Conservation (phyloP, 768 basidiomycete genomes). For the Termitomyces sp. region DNA sequence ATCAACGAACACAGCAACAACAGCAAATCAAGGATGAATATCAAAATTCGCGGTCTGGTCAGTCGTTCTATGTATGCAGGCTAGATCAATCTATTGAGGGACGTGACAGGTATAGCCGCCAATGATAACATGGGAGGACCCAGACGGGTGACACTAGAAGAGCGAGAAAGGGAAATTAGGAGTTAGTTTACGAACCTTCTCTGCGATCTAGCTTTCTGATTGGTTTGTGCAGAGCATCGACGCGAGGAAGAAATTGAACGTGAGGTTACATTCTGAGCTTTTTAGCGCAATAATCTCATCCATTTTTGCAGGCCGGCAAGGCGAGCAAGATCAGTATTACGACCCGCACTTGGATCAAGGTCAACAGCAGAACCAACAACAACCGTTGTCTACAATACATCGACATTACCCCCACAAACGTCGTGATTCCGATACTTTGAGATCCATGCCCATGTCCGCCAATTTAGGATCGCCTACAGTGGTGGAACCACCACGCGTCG, state of each 20-base stretch:
- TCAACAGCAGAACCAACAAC: conserved; percentile 16
- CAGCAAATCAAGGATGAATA: conserved; percentile 32
- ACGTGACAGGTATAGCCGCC: conserved; percentile 9
- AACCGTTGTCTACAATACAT: conserved; percentile 36
- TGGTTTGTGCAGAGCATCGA: conserved; percentile 25
- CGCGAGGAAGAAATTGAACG: conserved; percentile 37
- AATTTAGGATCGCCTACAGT: conserved; percentile 49
- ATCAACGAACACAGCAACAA: conserved; percentile 24
- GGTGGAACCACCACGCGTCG: conserved; percentile 27
- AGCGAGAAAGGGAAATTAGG: conserved; percentile 27
- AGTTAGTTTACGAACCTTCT: conserved; percentile 3
- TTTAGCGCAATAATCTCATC: not conserved
- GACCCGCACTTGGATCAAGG: conserved; percentile 9
- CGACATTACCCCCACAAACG: conserved; percentile 48
- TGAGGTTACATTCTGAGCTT: conserved; percentile 14
- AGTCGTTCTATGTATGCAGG: conserved; percentile 11
- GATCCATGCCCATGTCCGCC: conserved; percentile 34
- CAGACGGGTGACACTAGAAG: conserved; percentile 31
- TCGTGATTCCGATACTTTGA: conserved; percentile 73
- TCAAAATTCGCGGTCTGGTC: conserved; percentile 26
- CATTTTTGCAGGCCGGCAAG: conserved; percentile 7
- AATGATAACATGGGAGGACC: conserved; percentile 25
- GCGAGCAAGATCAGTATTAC: conserved; percentile 14
- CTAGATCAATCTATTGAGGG: not conserved
- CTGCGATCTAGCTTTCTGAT: not conserved